Evolutionary conservation across 164 flowering plant species (phyloP).

Genomic region (Tetracentron sinense): DNA sequence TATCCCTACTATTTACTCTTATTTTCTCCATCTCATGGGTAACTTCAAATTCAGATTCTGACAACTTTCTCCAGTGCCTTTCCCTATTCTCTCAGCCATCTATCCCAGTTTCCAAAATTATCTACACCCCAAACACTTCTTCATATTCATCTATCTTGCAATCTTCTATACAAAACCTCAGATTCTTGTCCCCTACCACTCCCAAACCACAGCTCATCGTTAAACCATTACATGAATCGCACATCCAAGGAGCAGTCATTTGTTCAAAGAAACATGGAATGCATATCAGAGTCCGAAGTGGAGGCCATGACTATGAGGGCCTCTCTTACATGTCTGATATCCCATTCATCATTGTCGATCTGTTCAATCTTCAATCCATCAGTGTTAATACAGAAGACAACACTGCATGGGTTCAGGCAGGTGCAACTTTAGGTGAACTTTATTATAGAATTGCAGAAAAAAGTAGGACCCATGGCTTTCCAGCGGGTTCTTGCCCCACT

Average conservation of each 20-base stretch:
- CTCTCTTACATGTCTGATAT: background rate
- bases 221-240: background rate
- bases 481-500: background rate
- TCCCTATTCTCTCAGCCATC: background rate
- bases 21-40: background rate
- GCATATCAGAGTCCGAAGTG: background rate
- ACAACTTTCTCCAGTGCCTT: constrained; percentile 4
- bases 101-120: background rate
- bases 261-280: background rate
- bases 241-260: background rate
- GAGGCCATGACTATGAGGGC: constrained; percentile 3
- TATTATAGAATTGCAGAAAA: background rate
- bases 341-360: background rate
- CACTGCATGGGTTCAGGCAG: background rate
- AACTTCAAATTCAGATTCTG: background rate
- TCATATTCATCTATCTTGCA: background rate
- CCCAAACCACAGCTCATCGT: background rate
- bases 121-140: background rate
- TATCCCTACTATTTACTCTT: background rate
- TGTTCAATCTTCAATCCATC: background rate
- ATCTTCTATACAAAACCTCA: background rate
- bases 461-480: background rate
- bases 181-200: background rate
- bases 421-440: background rate
- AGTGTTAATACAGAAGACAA: background rate